phyloP scores from a whole-genome alignment of 2,329 filamentous ascomycete species.

The Microcyclospora pomicola region DNA sequence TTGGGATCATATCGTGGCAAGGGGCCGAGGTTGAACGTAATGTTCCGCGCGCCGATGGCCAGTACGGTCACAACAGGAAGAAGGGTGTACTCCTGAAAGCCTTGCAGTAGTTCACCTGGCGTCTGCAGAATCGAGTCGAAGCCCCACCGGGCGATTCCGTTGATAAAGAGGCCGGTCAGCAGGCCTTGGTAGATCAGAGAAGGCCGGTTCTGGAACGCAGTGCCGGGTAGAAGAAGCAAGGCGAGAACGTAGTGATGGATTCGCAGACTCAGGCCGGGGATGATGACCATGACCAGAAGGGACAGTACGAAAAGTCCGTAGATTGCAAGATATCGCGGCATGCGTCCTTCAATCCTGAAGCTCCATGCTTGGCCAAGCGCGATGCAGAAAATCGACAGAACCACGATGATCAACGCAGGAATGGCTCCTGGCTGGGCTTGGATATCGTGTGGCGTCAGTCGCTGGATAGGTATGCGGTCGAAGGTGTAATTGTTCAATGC shows the following conservation, averaged over 20 bases:
- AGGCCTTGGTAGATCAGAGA: constrained; percentile 80
- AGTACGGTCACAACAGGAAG: constrained; percentile 39
- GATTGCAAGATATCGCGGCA: constrained; percentile 62
- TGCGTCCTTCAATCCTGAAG: constrained; percentile 70
- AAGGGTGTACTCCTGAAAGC: constrained; percentile 39
- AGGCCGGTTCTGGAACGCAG: constrained; percentile 73
- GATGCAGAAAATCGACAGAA: constrained; percentile 55
- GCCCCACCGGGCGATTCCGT: constrained; percentile 86
- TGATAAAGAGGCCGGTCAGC: constrained; percentile 81
- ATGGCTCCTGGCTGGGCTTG: constrained; percentile 79
- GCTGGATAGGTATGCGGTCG: constrained; percentile 81
- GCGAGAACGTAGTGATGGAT: constrained; percentile 94
- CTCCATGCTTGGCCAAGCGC: constrained; percentile 66
- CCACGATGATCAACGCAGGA: constrained; percentile 63
- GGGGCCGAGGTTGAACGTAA: constrained; percentile 47
- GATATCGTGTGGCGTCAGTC: constrained; percentile 82
- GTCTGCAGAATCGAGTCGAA: constrained; percentile 85
- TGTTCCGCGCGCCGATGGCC: constrained; percentile 40
- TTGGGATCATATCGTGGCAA: constrained; percentile 25
- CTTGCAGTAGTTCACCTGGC: constrained; percentile 50
- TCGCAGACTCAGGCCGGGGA: constrained; percentile 68
- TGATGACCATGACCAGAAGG: constrained; percentile 55
- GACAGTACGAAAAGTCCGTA: constrained; percentile 54
- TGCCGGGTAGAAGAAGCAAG: constrained; percentile 75
- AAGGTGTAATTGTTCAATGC: constrained; percentile 92